phyloP scores from a whole-genome alignment of 2,329 filamentous ascomycete genomes.

The Aspergillus pseudotamarii region DNA sequence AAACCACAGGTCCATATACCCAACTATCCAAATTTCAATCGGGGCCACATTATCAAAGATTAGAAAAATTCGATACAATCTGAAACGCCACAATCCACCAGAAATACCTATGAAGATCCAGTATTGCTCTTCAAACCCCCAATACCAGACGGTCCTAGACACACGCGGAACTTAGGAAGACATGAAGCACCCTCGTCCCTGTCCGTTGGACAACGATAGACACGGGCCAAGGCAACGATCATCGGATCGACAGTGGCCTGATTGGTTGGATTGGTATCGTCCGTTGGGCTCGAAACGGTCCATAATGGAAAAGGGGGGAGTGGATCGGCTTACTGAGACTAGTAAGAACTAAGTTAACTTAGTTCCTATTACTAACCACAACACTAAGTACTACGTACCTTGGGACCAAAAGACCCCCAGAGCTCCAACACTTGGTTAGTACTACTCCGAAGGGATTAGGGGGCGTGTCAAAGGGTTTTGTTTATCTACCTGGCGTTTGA shows the following conservation, averaged over 20 bases:
- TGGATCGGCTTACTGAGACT: background rate
- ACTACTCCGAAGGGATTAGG: background rate
- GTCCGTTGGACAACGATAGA: background rate
- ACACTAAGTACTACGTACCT: slow-evolving; percentile 1
- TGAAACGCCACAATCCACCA: background rate
- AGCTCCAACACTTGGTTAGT: background rate
- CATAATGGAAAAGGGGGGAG: slow-evolving; percentile 14
- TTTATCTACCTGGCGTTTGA: background rate
- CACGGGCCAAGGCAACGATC: slow-evolving; percentile 24
- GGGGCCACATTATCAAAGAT: background rate
- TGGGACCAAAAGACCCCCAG: background rate
- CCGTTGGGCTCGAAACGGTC: slow-evolving; percentile 15
- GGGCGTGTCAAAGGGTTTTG: background rate
- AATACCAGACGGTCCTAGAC: background rate
- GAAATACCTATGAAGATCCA: background rate
- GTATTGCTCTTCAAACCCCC: background rate
- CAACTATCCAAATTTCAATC: background rate
- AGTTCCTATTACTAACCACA: background rate
- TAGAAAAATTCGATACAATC: background rate
- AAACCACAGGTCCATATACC: background rate
- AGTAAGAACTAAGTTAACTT: background rate
- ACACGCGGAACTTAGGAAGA: background rate
- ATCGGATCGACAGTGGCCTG: slow-evolving; percentile 24
- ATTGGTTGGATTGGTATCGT: slow-evolving; percentile 15
- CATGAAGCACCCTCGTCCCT: background rate